Evolutionary conservation across 2,329 filamentous ascomycete species (phyloP).

Genomic region (Capronia coronata): DNA sequence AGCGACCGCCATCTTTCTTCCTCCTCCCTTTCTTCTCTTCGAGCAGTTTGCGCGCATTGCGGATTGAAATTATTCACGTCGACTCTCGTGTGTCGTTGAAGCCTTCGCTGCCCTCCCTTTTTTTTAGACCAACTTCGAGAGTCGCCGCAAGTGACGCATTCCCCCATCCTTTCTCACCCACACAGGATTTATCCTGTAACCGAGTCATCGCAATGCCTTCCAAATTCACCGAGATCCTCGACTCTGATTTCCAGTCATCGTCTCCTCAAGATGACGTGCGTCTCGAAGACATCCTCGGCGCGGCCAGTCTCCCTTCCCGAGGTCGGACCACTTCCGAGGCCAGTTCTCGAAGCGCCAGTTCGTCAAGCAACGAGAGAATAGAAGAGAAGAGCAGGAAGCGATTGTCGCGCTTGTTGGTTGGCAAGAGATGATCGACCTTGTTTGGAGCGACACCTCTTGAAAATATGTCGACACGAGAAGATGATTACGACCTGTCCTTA

Average conservation of each 20-base stretch:
- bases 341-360: conserved; percentile 35
- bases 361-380: conserved; percentile 19
- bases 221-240: conserved; percentile 41
- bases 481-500: neutral
- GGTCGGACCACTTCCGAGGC: conserved; percentile 32
- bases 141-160: neutral
- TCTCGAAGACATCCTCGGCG: conserved; percentile 40
- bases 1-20: neutral
- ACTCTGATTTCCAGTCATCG: conserved; percentile 33
- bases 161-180: neutral
- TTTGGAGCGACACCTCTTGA: neutral
- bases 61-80: neutral
- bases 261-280: conserved; percentile 39
- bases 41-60: neutral
- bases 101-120: neutral
- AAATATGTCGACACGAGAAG: neutral
- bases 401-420: conserved; percentile 18
- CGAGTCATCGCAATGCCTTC: conserved; percentile 35
- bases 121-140: neutral
- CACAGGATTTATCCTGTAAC: conserved; percentile 21
- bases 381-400: conserved; percentile 21
- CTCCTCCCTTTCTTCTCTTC: neutral
- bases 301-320: conserved; percentile 31
- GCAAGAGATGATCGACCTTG: conserved; percentile 15
- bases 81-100: neutral